A percentile compares a stretch with the other conserved stretches of the same genome.
phyloP scores from a whole-genome alignment of 495 filamentous ascomycete species.

The Penicillium canescens region DNA sequence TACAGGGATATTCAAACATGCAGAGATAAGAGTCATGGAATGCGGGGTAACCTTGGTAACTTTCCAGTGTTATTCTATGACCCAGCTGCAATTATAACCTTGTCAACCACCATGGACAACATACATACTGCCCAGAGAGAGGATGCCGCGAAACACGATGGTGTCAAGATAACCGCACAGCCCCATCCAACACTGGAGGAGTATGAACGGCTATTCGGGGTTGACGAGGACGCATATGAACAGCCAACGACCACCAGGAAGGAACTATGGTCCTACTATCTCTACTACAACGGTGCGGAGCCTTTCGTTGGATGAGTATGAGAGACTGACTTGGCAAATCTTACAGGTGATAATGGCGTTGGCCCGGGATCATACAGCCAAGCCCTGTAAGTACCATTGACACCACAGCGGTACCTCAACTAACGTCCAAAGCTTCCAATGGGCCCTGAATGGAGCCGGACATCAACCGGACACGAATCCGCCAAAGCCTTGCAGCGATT shows the following conservation, averaged over 20 bases:
- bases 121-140: not conserved
- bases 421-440: slow-evolving; percentile 39
- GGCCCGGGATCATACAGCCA: slow-evolving; percentile 48
- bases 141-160: slow-evolving; percentile 5
- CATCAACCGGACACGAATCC: slow-evolving; percentile 44
- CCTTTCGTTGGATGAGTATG: not conserved
- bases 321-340: not conserved
- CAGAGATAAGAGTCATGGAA: not conserved
- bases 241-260: slow-evolving; percentile 48
- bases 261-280: slow-evolving; percentile 53
- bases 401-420: not conserved
- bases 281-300: slow-evolving; percentile 44
- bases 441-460: slow-evolving; percentile 44
- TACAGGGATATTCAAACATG: not conserved
- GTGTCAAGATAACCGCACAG: slow-evolving; percentile 2
- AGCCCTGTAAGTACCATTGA: slow-evolving; percentile 33
- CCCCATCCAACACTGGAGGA: slow-evolving; percentile 23
- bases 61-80: not conserved
- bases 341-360: slow-evolving; percentile 47
- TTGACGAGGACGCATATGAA: slow-evolving; percentile 38
- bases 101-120: not conserved
- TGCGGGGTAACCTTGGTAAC: slow-evolving; percentile 15
- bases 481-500: slow-evolving; percentile 38
- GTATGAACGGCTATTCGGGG: slow-evolving; percentile 41
- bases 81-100: too few species aligned